Base-by-base conservation (phyloP, 805 yeast genomes). In the Ascoidea asiatica region DNA sequence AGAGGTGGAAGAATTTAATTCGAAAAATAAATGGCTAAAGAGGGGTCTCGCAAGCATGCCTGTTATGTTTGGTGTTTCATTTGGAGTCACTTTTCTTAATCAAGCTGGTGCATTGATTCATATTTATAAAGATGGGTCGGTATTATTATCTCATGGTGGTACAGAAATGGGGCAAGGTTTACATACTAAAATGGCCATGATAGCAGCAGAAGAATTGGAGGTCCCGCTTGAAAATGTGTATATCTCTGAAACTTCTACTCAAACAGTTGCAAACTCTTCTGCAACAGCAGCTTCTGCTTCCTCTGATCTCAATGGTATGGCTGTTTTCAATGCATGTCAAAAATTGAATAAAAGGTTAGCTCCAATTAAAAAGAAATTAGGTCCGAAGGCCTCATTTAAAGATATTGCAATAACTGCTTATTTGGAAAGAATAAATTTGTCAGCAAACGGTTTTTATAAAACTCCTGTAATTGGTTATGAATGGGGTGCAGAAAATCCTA, bases 151-250 rank as follows among this genome's bases (percentile, higher is more conserved):
- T 15, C 72, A 68, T 41, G 75, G 74, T 41, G 75, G 75, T 44
- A 69, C 69, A 11, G 75, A 69, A 45, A 69, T 69, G 60, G 75
- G 75, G 17, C 75, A 69, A 52, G 75, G 75, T 18, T 52, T 69
- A 38, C 62, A 65, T 43, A 70, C 74, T 8, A 69, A 70, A 50
- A 69, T 70, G 74, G 60, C 63, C 6, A 69, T 67, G 72, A 55
- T 70, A 37, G 66, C 67, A 18, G 73, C 75, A 1, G 56, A 63
- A 41, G 71, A 65, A 44, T 59, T 70, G 21, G 57, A 58, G 2
- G 67, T 68, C 18, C 65, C 70, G 2, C 50, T 66, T 36, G 69
- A 66, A 4, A 55, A 63, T 36, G 63, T 67, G 1, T 69, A 65
- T 46, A 60, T 69, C 23, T 61, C 69, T 39, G 75, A 70, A 49